These are phyloP conservation scores for Leccinum variicolor DNA, from an alignment of 768 basidiomycete species.

Conservation along the genomic window DNA sequence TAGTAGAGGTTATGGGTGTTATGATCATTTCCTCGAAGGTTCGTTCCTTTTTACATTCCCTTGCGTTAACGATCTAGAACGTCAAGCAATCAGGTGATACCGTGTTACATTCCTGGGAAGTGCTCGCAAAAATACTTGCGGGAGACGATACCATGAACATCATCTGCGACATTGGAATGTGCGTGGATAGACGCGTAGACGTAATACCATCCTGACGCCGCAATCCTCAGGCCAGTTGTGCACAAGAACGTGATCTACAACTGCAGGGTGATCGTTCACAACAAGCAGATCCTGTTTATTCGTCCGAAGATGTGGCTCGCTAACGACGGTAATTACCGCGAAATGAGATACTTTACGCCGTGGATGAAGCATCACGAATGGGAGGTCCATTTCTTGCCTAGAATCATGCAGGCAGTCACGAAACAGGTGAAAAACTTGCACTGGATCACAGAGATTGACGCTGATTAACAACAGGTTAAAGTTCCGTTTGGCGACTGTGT, in stretches of 20 bases:
- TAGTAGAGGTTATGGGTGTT: slow-evolving; percentile 89
- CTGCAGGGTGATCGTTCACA: slow-evolving; percentile 85
- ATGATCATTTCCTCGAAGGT: slow-evolving; percentile 98
- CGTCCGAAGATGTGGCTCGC: slow-evolving; percentile 99
- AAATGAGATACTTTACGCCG: slow-evolving; percentile 81
- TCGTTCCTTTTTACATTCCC: not conserved
- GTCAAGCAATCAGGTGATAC: slow-evolving; percentile 71
- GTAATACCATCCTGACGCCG: slow-evolving; percentile 1
- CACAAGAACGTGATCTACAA: slow-evolving; percentile 99
- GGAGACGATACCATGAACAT: slow-evolving; percentile 81
- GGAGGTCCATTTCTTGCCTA: slow-evolving; percentile 90
- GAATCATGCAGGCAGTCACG: slow-evolving; percentile 85
- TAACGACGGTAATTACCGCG: slow-evolving; percentile 96
- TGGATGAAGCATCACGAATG: slow-evolving; percentile 88
- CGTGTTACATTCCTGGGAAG: slow-evolving; percentile 95
- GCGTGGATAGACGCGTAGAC: slow-evolving; percentile 22
- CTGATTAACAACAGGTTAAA: slow-evolving; percentile 51
- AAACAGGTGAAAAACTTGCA: slow-evolving; percentile 58
- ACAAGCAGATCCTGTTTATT: slow-evolving; percentile 87
- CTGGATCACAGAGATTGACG: not conserved
- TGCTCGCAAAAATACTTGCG: slow-evolving; percentile 84
- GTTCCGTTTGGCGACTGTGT: slow-evolving; percentile 97
- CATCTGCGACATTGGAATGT: slow-evolving; percentile 97
- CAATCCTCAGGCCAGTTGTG: slow-evolving; percentile 73
- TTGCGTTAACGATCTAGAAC: not conserved